phyloP scores from a whole-genome alignment of 1,284 basidiomycete species.

The Earliella scabrosa region DNA sequence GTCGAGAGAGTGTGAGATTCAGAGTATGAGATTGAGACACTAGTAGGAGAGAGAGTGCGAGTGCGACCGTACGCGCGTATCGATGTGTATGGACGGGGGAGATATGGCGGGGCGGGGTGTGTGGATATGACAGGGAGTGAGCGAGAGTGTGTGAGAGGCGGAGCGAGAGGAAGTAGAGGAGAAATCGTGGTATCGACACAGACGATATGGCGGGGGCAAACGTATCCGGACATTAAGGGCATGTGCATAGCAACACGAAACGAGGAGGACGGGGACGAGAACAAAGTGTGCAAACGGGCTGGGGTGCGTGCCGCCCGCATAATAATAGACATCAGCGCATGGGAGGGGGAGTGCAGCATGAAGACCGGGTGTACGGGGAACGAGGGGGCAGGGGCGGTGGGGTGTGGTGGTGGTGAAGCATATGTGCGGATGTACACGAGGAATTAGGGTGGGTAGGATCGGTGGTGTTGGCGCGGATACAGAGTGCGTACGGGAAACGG shows the following conservation, averaged over 20 bases:
- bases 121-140: neutral
- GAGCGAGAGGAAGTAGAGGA: neutral
- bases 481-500: too few species aligned
- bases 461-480: too few species aligned
- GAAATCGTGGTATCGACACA: neutral
- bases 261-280: neutral
- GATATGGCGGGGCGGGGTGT: too few species aligned
- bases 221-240: too few species aligned
- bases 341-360: neutral
- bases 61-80: too few species aligned
- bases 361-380: neutral
- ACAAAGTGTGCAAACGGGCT: slow-evolving; percentile 9
- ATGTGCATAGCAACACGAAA: slow-evolving; percentile 11
- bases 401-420: neutral
- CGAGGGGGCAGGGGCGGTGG: neutral
- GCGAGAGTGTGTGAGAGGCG: neutral
- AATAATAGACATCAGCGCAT: slow-evolving; percentile 14
- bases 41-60: too few species aligned
- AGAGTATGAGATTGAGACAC: too few species aligned
- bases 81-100: too few species aligned
- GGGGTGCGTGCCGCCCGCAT: slow-evolving; percentile 16
- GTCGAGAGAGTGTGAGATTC: too few species aligned
- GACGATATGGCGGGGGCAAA: neutral
- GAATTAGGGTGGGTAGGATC: too few species aligned
- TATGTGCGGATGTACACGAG: neutral